Evolutionary conservation across 202 grass and related monocot species (phyloP).

Genomic region (Sporobolus alterniflorus): DNA sequence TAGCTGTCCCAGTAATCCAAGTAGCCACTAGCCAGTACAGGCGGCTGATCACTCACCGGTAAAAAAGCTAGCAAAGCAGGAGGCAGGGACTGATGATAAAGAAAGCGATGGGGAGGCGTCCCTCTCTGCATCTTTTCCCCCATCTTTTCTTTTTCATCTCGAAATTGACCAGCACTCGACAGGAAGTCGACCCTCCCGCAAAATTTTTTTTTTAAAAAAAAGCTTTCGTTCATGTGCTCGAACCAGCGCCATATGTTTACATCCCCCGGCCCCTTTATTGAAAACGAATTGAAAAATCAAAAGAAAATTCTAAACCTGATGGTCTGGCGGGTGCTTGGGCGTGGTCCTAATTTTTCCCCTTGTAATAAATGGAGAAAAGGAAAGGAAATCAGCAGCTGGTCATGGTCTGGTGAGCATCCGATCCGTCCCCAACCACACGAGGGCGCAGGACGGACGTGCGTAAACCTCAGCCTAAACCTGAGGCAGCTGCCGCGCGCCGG

Average conservation of each 20-base stretch:
- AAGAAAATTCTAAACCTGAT: constrained; percentile 12
- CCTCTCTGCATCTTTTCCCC: constrained; percentile 65
- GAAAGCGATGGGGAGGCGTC: constrained; percentile 51
- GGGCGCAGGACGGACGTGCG: not conserved
- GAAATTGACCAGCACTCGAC: constrained; percentile 74
- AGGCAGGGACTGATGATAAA: not conserved
- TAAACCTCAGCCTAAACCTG: not conserved
- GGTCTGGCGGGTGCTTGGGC: constrained; percentile 24
- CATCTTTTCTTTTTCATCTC: constrained; percentile 60
- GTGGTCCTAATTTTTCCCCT: constrained; percentile 7
- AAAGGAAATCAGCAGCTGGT: not conserved
- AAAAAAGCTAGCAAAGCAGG: not conserved
- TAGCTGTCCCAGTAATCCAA: no score
- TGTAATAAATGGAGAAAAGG: constrained; percentile 5
- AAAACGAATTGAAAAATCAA: not conserved
- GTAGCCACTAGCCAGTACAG: no score
- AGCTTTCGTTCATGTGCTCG: constrained; percentile 25
- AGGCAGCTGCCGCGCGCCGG: not conserved
- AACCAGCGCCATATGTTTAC: constrained; percentile 44
- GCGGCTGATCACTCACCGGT: no score
- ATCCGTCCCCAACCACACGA: not conserved
- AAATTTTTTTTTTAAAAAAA: not conserved
- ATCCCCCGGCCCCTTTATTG: constrained; percentile 25
- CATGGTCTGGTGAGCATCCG: no score
- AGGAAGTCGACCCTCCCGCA: constrained; percentile 43